Evolutionary conservation across 176 grass and related monocot genomes (phyloP).

Genomic region (Triticum aestivum): DNA sequence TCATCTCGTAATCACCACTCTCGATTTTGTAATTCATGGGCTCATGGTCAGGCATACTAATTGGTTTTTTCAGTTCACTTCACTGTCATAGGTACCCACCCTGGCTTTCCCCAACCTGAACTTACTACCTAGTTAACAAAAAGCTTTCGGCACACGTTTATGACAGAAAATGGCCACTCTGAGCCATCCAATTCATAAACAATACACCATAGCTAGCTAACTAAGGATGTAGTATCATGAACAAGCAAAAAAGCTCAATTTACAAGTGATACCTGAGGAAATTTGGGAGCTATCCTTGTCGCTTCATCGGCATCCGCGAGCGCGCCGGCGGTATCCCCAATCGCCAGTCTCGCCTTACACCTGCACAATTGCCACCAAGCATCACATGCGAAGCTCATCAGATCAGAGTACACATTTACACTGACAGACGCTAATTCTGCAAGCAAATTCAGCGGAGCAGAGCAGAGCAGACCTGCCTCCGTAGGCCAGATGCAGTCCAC

Average conservation of each 20-base stretch:
- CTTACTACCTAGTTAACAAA: not conserved
- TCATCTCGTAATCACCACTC: too few relatives aligned
- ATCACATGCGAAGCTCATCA: not conserved
- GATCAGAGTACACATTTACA: not conserved
- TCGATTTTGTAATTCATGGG: not conserved
- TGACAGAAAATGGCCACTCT: not conserved
- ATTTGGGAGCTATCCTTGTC: constrained; percentile 53
- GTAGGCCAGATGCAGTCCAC: constrained; percentile 65
- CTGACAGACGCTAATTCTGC: not conserved
- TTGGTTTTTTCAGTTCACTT: not conserved
- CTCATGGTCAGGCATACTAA: not conserved
- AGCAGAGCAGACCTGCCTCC: constrained; percentile 58
- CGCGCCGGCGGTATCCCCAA: constrained; percentile 41
- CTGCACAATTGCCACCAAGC: constrained; percentile 41
- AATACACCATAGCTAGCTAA: not conserved
- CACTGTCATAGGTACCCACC: not conserved
- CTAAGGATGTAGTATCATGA: not conserved
- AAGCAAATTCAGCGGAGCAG: not conserved
- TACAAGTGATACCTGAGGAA: constrained; percentile 44
- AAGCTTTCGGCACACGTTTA: not conserved
- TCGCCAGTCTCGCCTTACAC: constrained; percentile 66
- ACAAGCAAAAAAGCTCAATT: not conserved
- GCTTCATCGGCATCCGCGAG: constrained; percentile 69
- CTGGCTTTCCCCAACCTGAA: not conserved
- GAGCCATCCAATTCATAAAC: not conserved